Evolutionary conservation across 805 yeast species (phyloP), one percentile per base, ranked within the genome.

Genomic region (Hanseniaspora lachancei): DNA sequence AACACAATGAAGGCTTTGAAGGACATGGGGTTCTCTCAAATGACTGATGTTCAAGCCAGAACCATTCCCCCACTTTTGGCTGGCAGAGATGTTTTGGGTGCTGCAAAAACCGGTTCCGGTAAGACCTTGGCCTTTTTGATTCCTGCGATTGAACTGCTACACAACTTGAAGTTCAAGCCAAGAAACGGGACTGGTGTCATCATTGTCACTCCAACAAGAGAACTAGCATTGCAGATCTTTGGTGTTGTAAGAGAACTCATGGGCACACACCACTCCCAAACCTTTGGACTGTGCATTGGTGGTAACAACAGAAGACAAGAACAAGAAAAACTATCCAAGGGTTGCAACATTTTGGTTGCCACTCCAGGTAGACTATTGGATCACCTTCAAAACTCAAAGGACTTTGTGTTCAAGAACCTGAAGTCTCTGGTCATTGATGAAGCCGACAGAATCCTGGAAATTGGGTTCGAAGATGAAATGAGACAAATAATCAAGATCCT

Each of bases 81-180:
- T 0, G 98, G 98, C 46, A 80, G 91, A 63, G 99, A 93, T 71
- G 97, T 95, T 21, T 76, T 93, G 55, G 99, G 98, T 62, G 98
- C 98, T n/a, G 99, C 99, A 57, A 91, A 89, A 72, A 93, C 99
- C 2, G 99, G 99, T 55, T 89, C 97, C 1, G 99, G 99, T 68
- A 93, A 93, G 73, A 93, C 99, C 0, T 73, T 95, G 59, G 97
- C 99, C 10, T 93, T 93, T 63, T 74, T 93, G 65, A 78, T 93
- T 58, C 99, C 99, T 15, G 98, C 98, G 35, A 84, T 93, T 60
- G 98, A 93, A 72, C 73, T 89, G 72, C 76, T 93, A 55, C 85
- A 89, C 66, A 82, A 95, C 18, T 77, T 93, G 64, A 88, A 85
- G 68, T 93, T 89, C 75, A 93, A 91, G 71, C 97, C 98, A 55